These are phyloP conservation scores for Aspergillus transmontanensis DNA, from an alignment of 2,329 filamentous ascomycete genomes.

Conservation along the genomic window DNA sequence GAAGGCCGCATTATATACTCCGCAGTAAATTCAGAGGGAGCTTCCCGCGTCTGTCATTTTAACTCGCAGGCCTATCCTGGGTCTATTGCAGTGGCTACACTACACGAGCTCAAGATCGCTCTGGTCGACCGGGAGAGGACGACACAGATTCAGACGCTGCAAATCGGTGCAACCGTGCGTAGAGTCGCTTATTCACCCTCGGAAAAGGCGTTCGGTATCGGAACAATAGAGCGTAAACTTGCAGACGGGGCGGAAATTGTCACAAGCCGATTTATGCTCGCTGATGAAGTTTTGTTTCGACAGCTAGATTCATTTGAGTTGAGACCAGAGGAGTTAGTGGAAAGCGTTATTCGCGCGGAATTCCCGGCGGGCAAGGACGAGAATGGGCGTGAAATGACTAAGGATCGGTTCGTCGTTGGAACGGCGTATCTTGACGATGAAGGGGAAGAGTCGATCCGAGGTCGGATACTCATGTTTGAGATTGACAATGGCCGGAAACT, in stretches of 20 bases:
- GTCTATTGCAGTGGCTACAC: slow-evolving; percentile 79
- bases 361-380: slow-evolving; percentile 63
- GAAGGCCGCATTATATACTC: slow-evolving; percentile 90
- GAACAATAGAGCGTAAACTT: slow-evolving; percentile 77
- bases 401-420: slow-evolving; percentile 86
- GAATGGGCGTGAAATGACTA: slow-evolving; percentile 51
- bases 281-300: slow-evolving; percentile 87
- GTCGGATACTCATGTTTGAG: slow-evolving; percentile 82
- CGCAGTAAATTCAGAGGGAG: slow-evolving; percentile 86
- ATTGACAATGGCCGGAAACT: slow-evolving; percentile 70
- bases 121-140: slow-evolving; percentile 80
- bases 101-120: slow-evolving; percentile 74
- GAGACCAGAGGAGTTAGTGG: slow-evolving; percentile 72
- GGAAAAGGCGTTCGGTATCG: slow-evolving; percentile 81
- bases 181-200: slow-evolving; percentile 81
- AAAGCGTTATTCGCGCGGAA: slow-evolving; percentile 78
- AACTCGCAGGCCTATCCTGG: slow-evolving; percentile 78
- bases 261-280: slow-evolving; percentile 79
- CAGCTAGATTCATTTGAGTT: slow-evolving; percentile 72
- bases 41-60: slow-evolving; percentile 79
- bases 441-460: slow-evolving; percentile 59
- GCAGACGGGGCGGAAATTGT: slow-evolving; percentile 72
- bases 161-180: slow-evolving; percentile 79
- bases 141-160: slow-evolving; percentile 82
- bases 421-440: slow-evolving; percentile 75